Evolutionary conservation across 1,284 basidiomycete genomes (phyloP), one percentile per base, ranked within the genome.

Genomic region (Porogramme epimiltina): DNA sequence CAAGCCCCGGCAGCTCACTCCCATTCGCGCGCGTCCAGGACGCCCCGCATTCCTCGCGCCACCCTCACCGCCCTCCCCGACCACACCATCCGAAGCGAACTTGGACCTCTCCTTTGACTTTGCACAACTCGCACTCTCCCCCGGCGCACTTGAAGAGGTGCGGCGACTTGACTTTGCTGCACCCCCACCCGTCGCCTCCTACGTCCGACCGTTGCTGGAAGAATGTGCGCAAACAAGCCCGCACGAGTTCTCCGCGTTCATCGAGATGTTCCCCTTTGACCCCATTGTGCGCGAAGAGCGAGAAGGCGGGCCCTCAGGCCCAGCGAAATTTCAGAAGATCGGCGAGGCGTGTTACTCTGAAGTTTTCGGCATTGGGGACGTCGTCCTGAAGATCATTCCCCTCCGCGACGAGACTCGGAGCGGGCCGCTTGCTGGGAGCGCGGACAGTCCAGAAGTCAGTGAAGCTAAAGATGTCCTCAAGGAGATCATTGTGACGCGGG

Each of bases 281-380:
- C 78, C 81, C 15, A 74, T 86, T 52, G 76, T 86, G 20, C 75
- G 65, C 42, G 5, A 33, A 13, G 23, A 20, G 15, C 8, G 8
- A 13, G 45, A 25, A n/a, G 20, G 16, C n/a, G 9, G n/a, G 18
- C 3, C 42, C 11, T 18, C n/a, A n/a, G 42, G 42, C 5, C 33
- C 34, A 3, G 49, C 54, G 2, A 46, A 38, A 4, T 91, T 92
- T 68, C 76, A 74, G 56, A 99, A 99, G 72, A 87, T 98, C 47
- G 96, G 95, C 41, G 96, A 99, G 72, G 96, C 96, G 11, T 94
- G 91, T 43, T 99, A 91, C 70, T 97, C 94, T 0, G 96, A 99
- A 66, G 97, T 99, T n/a, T 99, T 93, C 71, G 87, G 87, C 3
- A 85, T 95, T 44, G 85, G 86, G 1, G 82, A 87, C 59, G 83